Percentiles rank a stretch among this genome's conserved stretches.
Evolutionary conservation across 345 rosid genomes (phyloP).

Genomic region (Ceriops decandra): DNA sequence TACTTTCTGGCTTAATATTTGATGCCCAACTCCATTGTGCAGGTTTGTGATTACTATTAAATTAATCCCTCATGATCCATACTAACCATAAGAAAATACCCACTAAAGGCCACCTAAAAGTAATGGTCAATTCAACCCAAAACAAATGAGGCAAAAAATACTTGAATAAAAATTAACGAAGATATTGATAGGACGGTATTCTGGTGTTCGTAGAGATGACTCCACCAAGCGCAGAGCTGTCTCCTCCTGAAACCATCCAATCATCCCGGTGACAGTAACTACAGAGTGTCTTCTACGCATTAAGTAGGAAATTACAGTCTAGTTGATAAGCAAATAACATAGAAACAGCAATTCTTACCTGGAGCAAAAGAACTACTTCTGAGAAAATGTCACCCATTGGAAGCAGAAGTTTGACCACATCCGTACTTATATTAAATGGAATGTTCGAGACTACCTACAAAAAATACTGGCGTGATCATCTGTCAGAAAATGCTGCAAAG

Average conservation of each 20-base stretch:
- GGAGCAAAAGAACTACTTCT: conserved; percentile 81
- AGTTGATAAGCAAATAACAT: background rate
- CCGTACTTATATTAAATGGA: conserved; percentile 87
- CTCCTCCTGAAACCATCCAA: background rate
- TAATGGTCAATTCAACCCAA: too few relatives aligned
- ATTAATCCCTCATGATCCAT: too few relatives aligned
- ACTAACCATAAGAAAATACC: too few relatives aligned
- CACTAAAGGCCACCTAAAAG: too few relatives aligned
- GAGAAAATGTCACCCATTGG: conserved; percentile 94
- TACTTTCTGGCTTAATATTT: too few relatives aligned
- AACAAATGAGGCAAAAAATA: background rate
- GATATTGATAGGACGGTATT: conserved; percentile 1
- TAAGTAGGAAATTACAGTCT: background rate
- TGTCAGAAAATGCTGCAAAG: background rate
- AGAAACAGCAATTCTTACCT: conserved; percentile 38
- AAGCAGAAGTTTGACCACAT: conserved; percentile 76
- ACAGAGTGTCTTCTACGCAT: background rate
- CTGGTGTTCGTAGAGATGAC: background rate
- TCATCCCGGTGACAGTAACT: background rate
- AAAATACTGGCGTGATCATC: background rate
- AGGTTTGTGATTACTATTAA: too few relatives aligned
- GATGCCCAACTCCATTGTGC: too few relatives aligned
- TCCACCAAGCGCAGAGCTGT: conserved; percentile 4
- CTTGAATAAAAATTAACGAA: background rate
- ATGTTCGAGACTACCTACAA: conserved; percentile 82